Percentiles rank a stretch among this genome's conserved stretches.
Conservation (phyloP, 768 basidiomycete genomes). For the Trametes cinnabarina region DNA sequence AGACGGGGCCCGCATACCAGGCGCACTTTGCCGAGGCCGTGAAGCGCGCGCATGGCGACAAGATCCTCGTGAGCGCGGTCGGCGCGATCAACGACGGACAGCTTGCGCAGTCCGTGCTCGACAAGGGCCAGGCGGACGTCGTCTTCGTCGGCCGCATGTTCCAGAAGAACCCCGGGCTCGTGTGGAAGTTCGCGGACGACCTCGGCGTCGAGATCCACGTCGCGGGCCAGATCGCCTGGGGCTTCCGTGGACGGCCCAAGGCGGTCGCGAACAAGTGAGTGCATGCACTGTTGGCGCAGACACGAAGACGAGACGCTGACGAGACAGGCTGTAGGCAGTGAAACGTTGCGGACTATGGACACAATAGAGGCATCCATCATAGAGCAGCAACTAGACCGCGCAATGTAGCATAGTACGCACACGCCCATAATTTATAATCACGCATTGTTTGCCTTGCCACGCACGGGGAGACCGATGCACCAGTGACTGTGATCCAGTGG, state of each 20-base stretch:
- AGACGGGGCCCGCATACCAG: conserved; percentile 33
- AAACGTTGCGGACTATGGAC: too few species aligned
- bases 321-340: too few species aligned
- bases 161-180: conserved; percentile 52
- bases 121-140: conserved; percentile 58
- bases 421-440: too few species aligned
- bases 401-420: too few species aligned
- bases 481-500: too few species aligned
- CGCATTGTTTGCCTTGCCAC: too few species aligned
- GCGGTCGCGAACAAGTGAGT: neutral
- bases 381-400: too few species aligned
- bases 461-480: too few species aligned
- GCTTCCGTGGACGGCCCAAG: conserved; percentile 37
- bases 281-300: neutral
- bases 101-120: conserved; percentile 57
- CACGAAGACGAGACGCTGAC: too few species aligned
- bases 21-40: conserved; percentile 31
- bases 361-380: too few species aligned
- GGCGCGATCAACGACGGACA: conserved; percentile 56
- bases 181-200: conserved; percentile 52
- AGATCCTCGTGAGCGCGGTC: conserved; percentile 47
- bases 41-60: conserved; percentile 44
- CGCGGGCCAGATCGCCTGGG: conserved; percentile 54
- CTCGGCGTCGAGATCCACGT: conserved; percentile 46
- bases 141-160: conserved; percentile 37